Evolutionary conservation across 2,329 filamentous ascomycete species (phyloP).

Genomic region (Fusarium sublunatum): DNA sequence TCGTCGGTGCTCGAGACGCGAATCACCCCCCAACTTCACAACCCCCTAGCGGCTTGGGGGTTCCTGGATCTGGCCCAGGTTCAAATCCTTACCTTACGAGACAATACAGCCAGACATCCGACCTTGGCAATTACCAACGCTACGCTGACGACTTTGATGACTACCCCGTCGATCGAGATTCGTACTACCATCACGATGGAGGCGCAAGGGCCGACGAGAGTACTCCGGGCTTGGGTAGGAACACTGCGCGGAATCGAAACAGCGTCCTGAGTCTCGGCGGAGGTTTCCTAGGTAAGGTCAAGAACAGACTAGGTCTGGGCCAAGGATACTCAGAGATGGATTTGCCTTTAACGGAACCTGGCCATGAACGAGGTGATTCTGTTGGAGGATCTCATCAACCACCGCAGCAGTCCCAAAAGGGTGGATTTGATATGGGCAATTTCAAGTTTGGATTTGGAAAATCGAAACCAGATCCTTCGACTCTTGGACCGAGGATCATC

Average conservation of each 20-base stretch:
- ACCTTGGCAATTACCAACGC: constrained; percentile 86
- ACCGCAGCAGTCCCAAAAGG: constrained; percentile 52
- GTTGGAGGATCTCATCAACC: constrained; percentile 57
- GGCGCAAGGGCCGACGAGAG: constrained; percentile 69
- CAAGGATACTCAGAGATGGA: constrained; percentile 98
- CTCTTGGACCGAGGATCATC: constrained; percentile 90
- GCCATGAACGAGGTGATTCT: constrained; percentile 53
- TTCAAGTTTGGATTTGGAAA: constrained; percentile 95
- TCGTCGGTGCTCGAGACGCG: constrained; percentile 76
- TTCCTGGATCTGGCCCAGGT: constrained; percentile 27
- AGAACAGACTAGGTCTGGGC: constrained; percentile 90
- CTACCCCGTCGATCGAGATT: constrained; percentile 79
- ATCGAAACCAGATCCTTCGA: constrained; percentile 87
- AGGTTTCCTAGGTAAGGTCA: constrained; percentile 86
- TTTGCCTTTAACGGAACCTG: constrained; percentile 86
- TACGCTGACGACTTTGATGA: constrained; percentile 92
- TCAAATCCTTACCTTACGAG: constrained; percentile 61
- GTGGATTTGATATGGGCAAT: constrained; percentile 72
- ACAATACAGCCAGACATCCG: constrained; percentile 80
- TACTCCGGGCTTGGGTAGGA: constrained; percentile 50
- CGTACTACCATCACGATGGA: constrained; percentile 87
- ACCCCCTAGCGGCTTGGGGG: constrained; percentile 49
- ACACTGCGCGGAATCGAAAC: constrained; percentile 80
- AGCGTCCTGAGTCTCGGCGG: constrained; percentile 90
- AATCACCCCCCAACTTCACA: constrained; percentile 59